Evolutionary conservation across 164 flowering plant genomes (phyloP), one percentile per base, ranked within the genome.

Genomic region (grape (Vitis vinifera)): DNA sequence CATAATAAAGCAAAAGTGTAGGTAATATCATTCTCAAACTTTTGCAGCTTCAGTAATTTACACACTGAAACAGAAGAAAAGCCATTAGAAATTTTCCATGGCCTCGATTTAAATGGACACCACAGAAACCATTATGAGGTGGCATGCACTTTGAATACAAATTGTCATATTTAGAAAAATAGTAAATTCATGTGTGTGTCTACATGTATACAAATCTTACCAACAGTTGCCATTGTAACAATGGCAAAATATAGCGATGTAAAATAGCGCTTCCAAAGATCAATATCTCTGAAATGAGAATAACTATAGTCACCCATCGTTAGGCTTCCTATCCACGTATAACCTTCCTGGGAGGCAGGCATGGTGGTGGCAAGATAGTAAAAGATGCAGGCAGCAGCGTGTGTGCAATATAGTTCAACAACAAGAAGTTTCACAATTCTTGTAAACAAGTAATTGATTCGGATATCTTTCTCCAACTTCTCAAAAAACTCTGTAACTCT

Each of bases 181-280:
- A 31, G 44, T 31, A 31, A 3, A 31, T 31, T 6, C 44, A 31
- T 31, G 44, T 31, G 44, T 31, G 5, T 31, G 44, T 31, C 0
- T 31, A 31, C 6, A 31, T 31, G 44, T 2, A 31, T 6, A 31
- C 6, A 31, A 58, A 76, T 73, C 75, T 81, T 75, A 91, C 97
- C 97, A 59, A 91, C 92, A 59, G 97, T 88, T 37, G 91, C 89
- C 97, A 91, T 91, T 62, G 94, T 89, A 37, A 89, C 88, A 73
- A 91, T 83, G 71, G 97, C 87, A 70, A 91, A 91, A 70, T 91
- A 91, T 31, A 91, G 76, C 8, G 97, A 91, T 63, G 87, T 84
- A n/a, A 81, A 58, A 59, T 89, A 91, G 3, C 92, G 86, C 76
- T 71, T 86, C 84, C 82, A 76, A 23, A 91, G 66, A 77, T 88